Base-by-base conservation (phyloP, 169 alveolate species). In the Plasmodium sp. region DNA sequence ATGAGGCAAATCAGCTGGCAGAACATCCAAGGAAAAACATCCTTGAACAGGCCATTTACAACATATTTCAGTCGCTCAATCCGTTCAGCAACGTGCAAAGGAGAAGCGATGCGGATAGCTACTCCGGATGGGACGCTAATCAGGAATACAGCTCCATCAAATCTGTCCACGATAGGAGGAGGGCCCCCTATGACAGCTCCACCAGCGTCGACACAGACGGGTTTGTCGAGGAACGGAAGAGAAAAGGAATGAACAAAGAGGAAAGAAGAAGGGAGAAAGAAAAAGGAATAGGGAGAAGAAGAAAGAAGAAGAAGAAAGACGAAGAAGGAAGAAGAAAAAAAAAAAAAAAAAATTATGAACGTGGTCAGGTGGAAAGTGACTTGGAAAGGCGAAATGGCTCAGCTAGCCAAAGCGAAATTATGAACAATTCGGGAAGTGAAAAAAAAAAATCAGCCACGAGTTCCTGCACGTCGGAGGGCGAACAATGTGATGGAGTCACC, bases 401-500 rank as follows among this genome's bases (percentile, higher is more conserved):
- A 67, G 77, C 77, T 67, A 67, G 77, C 77, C 77, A 67, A 67
- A 31, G 77, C 33, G n/a, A 67, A 67, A 67, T 67, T 67, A 67
- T 67, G 77, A 67, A 22, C 77, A 67, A 67, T 67, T 67, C 39
- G 4, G 77, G 39, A 67, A 67, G 43, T 18, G 43, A 22, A 67
- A 67, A 67, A 67, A 67, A 67, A 67, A 67, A 27, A 9, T 67
- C 77, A n/a, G 18, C 3, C 12, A 67, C 43, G 9, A 67, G 39
- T 67, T 67, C 39, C 77, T 1, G 33, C 41, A 31, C 36, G 39
- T 67, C 77, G 33, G 77, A 67, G n/a, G 39, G 62, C 62, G 62
- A 51, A 51, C 62, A 51, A 51, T 51, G 39, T 67, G 36, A 22
- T 62, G 39, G 77, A 27, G 77, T 67, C 77, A 67, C 77, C 43